Evolutionary conservation across 352 stramenopile genomes (phyloP).

Genomic region (Pythium vanterpoolii): DNA sequence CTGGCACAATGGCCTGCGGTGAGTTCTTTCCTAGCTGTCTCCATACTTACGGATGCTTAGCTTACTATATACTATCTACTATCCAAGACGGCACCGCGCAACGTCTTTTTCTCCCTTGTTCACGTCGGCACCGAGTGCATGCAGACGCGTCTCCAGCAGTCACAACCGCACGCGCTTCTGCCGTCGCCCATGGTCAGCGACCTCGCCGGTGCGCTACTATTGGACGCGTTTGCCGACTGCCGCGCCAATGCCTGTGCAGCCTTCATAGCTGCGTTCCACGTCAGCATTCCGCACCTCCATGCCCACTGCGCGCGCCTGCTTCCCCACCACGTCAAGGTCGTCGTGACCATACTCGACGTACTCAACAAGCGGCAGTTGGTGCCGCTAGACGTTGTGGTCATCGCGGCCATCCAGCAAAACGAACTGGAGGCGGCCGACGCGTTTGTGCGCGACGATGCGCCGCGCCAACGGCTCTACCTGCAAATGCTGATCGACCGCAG

Average conservation of each 20-base stretch:
- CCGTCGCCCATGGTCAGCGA: slow-evolving; percentile 30
- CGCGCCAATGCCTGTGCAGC: slow-evolving; percentile 14
- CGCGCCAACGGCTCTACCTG: slow-evolving; percentile 44
- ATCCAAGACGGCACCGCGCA: slow-evolving; percentile 8
- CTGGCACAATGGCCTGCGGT: slow-evolving; percentile 20
- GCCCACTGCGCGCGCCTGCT: slow-evolving; percentile 32
- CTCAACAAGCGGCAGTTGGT: slow-evolving; percentile 44
- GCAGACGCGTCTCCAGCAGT: slow-evolving; percentile 4
- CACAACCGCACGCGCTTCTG: slow-evolving; percentile 3
- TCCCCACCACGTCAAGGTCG: slow-evolving; percentile 23
- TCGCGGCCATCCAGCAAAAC: slow-evolving; percentile 42
- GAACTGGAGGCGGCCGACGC: slow-evolving; percentile 54
- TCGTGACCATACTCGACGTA: slow-evolving; percentile 45
- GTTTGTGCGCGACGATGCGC: slow-evolving; percentile 38
- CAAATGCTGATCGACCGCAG: slow-evolving; percentile 45
- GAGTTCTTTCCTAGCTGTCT: too few species aligned
- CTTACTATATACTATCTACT: too few species aligned
- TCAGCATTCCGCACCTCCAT: slow-evolving; percentile 27
- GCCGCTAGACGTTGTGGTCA: slow-evolving; percentile 34
- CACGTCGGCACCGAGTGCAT: slow-evolving; percentile 24
- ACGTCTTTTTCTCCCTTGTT: slow-evolving; percentile 18
- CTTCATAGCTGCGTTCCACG: slow-evolving; percentile 40
- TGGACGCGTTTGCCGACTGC: slow-evolving; percentile 28
- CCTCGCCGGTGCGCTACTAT: slow-evolving; percentile 43
- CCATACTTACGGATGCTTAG: too few species aligned